Evolutionary conservation across 208 protist genomes (phyloP).

Genomic region (Histomonas meleagridis): DNA sequence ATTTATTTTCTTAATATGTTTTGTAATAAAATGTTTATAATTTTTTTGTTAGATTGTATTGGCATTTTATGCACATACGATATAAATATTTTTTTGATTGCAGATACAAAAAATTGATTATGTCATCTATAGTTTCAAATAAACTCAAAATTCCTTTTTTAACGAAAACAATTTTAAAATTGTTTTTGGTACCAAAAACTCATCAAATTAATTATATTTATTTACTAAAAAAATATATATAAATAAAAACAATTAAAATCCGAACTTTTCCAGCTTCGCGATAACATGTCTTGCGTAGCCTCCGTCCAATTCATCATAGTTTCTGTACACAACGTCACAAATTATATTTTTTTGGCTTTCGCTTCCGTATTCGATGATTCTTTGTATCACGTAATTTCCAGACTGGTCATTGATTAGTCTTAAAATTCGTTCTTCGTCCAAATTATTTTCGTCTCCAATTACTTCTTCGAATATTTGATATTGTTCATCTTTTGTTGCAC

Average conservation of each 20-base stretch:
- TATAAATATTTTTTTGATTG: too few species aligned
- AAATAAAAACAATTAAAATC: background rate
- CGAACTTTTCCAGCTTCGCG: background rate
- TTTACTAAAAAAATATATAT: background rate
- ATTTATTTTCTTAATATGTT: background rate
- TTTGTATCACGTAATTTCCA: slow-evolving; percentile 45
- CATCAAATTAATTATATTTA: too few species aligned
- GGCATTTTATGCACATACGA: too few species aligned
- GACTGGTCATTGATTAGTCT: slow-evolving; percentile 41
- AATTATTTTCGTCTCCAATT: background rate
- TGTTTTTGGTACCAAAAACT: too few species aligned
- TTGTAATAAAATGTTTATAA: too few species aligned
- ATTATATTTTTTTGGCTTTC: slow-evolving; percentile 32
- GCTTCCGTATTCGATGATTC: slow-evolving; percentile 30
- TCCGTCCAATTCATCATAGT: background rate
- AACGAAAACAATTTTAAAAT: too few species aligned
- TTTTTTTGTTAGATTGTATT: too few species aligned
- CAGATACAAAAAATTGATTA: too few species aligned
- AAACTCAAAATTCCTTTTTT: too few species aligned
- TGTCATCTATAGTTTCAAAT: too few species aligned
- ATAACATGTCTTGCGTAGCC: slow-evolving; percentile 13
- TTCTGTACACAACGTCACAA: background rate
- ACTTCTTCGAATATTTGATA: slow-evolving; percentile 31
- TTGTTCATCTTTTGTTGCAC: background rate
- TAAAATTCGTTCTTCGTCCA: background rate